phyloP scores from a whole-genome alignment of 331 rosid genomes.

The Prunus yedoensis region DNA sequence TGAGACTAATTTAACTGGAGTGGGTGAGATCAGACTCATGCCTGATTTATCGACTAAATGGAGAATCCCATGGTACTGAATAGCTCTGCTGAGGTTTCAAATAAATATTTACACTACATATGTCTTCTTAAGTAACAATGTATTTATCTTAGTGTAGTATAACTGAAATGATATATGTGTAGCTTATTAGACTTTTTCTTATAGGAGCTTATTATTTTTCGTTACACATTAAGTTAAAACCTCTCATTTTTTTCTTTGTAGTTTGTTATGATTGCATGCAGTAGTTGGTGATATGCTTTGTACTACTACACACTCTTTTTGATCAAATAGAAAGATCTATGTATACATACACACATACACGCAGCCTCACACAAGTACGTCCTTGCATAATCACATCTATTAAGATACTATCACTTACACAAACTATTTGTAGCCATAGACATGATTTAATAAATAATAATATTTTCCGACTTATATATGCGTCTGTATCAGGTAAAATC shows the following conservation, averaged over 20 bases:
- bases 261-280: background rate
- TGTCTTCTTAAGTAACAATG: background rate
- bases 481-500: slow-evolving; percentile 6
- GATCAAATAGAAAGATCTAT: too few relatives aligned
- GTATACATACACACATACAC: background rate
- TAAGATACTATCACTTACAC: background rate
- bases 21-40: slow-evolving; percentile 73
- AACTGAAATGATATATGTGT: background rate
- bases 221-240: background rate
- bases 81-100: background rate
- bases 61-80: slow-evolving; percentile 72
- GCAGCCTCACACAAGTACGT: too few relatives aligned
- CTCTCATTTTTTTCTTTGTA: background rate
- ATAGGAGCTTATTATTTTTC: background rate
- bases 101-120: background rate
- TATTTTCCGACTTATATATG: background rate
- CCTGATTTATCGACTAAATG: slow-evolving; percentile 81
- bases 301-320: background rate
- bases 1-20: slow-evolving; percentile 68
- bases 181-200: background rate
- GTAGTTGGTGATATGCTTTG: background rate
- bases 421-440: background rate
- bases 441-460: too few relatives aligned
- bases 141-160: background rate
- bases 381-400: too few relatives aligned